These are phyloP conservation scores for Solidago caesia DNA, from an alignment of 129 eudicot species.

Conservation along the genomic window DNA sequence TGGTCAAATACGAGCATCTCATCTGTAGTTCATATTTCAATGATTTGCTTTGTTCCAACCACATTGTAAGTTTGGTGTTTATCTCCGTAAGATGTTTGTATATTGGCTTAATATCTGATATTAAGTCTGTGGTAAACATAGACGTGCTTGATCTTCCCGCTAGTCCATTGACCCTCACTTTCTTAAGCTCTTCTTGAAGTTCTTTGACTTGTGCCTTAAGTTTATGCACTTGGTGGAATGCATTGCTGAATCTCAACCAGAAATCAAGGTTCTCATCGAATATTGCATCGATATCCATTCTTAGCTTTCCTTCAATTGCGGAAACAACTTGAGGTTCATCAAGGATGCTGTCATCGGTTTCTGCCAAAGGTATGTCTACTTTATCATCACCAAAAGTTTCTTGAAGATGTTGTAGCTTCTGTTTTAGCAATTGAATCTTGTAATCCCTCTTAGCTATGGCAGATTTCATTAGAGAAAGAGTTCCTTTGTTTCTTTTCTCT, in stretches of 20 bases:
- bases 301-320: conserved; percentile 55
- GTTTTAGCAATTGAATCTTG: conserved; percentile 50
- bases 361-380: conserved; percentile 20
- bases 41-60: conserved; percentile 58
- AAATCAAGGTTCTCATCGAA: conserved; percentile 70
- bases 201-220: conserved; percentile 54
- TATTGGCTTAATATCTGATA: conserved; percentile 55
- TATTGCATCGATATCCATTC: conserved; percentile 53
- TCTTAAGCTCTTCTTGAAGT: conserved; percentile 43
- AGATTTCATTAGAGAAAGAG: conserved; percentile 33
- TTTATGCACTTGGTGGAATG: conserved; percentile 60
- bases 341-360: conserved; percentile 30
- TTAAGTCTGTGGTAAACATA: conserved; percentile 31
- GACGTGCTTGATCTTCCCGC: conserved; percentile 40
- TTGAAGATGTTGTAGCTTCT: conserved; percentile 39
- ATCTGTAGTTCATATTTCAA: conserved; percentile 64
- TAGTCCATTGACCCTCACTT: conserved; percentile 34
- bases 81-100: conserved; percentile 68
- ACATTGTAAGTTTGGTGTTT: conserved; percentile 46
- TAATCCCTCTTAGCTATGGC: conserved; percentile 53
- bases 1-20: conserved; percentile 47
- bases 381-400: conserved; percentile 30
- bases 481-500: conserved; percentile 49
- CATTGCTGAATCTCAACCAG: conserved; percentile 74
- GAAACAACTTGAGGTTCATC: conserved; percentile 42